Conservation (phyloP, 805 yeast species). For the Cephaloascus fragrans region DNA sequence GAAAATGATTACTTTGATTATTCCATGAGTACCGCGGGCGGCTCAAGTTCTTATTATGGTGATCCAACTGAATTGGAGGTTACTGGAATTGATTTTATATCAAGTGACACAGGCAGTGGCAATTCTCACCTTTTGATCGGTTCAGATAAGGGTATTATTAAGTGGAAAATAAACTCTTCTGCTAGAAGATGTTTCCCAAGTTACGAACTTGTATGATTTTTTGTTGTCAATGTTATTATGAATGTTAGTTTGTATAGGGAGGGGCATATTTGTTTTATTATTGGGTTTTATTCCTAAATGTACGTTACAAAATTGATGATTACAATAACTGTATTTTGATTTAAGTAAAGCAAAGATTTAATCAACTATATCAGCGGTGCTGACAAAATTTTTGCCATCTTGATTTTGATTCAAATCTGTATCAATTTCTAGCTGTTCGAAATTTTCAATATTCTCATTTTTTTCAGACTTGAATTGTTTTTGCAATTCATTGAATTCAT, state of each 20-base stretch:
- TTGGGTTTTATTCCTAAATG: too few relatives aligned
- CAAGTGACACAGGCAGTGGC: not conserved
- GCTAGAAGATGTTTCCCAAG: slow-evolving; percentile 54
- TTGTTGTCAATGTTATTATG: too few relatives aligned
- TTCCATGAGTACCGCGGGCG: not conserved
- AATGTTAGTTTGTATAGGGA: too few relatives aligned
- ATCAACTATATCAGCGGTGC: slow-evolving; percentile 31
- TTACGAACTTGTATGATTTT: slow-evolving; percentile 29
- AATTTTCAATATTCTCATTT: not conserved
- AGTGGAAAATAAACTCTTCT: slow-evolving; percentile 63
- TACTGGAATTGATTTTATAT: slow-evolving; percentile 33
- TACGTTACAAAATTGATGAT: too few relatives aligned
- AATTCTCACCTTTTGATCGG: slow-evolving; percentile 41
- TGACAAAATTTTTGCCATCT: slow-evolving; percentile 5
- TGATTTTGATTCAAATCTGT: slow-evolving; percentile 9
- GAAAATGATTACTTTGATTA: not conserved
- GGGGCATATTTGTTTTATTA: too few relatives aligned
- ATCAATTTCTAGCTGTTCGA: slow-evolving; percentile 5
- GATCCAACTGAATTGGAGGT: slow-evolving; percentile 36
- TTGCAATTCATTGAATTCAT: slow-evolving; percentile 48
- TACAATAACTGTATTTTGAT: too few relatives aligned
- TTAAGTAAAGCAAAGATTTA: too few relatives aligned
- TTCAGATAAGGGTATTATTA: slow-evolving; percentile 54
- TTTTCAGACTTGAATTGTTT: slow-evolving; percentile 30
- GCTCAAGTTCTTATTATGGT: not conserved